Evolutionary conservation across 2,329 filamentous ascomycete species (phyloP).

Genomic region (Colletotrichum sp.): DNA sequence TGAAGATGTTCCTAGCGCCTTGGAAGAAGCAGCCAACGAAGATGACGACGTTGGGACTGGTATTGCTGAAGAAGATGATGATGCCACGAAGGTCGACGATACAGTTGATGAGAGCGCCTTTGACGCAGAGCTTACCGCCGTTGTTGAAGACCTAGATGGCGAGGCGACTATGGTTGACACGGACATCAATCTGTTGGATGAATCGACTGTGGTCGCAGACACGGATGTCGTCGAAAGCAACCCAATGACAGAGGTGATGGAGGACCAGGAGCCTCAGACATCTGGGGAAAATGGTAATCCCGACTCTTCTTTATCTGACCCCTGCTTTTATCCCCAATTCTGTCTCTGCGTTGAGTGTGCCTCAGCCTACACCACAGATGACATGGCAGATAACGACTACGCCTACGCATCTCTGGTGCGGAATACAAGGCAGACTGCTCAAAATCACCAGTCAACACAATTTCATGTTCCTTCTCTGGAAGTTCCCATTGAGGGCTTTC

Average conservation of each 20-base stretch:
- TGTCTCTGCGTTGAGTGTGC: slow-evolving; percentile 13
- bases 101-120: not conserved
- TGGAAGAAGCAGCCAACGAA: not conserved
- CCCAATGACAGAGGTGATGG: not conserved
- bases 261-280: not conserved
- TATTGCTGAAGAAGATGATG: not conserved
- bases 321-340: slow-evolving; percentile 11
- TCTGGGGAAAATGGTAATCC: slow-evolving; percentile 15
- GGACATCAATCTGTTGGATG: not conserved
- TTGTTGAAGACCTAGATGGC: not conserved
- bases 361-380: not conserved
- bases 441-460: not conserved
- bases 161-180: slow-evolving; percentile 11
- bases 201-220: not conserved
- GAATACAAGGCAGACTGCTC: not conserved
- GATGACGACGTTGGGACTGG: not conserved
- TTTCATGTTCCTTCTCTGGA: not conserved
- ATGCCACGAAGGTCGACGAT: not conserved
- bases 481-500: not conserved
- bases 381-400: slow-evolving; percentile 10
- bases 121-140: not conserved
- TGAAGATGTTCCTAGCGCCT: not conserved
- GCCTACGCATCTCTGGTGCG: slow-evolving; percentile 1
- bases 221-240: not conserved
- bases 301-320: not conserved